Percentiles rank a stretch among this genome's conserved stretches.
Conservation (phyloP, 2,329 filamentous ascomycete genomes). For the Alternaria alternata region DNA sequence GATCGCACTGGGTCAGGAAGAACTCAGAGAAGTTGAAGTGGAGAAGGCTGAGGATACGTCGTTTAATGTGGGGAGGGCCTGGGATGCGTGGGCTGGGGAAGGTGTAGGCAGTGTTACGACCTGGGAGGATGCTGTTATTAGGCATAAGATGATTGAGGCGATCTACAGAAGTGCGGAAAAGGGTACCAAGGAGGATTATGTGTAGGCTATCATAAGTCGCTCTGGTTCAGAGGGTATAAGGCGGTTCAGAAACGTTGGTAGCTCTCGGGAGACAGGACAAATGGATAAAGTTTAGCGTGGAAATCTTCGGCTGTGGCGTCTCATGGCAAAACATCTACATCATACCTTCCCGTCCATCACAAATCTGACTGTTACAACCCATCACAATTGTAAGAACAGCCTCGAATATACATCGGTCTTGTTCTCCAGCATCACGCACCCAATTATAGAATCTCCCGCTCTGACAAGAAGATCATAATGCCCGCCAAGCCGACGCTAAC, state of each 20-base stretch:
- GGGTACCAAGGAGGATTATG: conserved; percentile 41
- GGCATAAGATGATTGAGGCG: conserved; percentile 49
- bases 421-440: neutral
- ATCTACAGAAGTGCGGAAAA: conserved; percentile 45
- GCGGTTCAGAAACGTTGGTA: neutral
- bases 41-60: conserved; percentile 57
- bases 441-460: neutral
- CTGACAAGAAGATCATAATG: neutral
- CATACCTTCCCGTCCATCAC: neutral
- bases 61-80: conserved; percentile 64
- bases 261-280: neutral
- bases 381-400: neutral
- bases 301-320: neutral
- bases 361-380: neutral
- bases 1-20: conserved; percentile 41
- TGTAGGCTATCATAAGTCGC: conserved; percentile 12
- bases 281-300: neutral
- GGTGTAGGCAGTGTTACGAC: conserved; percentile 38
- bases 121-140: conserved; percentile 46
- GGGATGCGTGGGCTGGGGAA: conserved; percentile 62
- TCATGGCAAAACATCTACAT: neutral
- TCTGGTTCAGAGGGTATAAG: neutral
- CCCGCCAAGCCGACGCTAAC: conserved; percentile 6
- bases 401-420: neutral
- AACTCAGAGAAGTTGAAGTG: conserved; percentile 57